A percentile compares a stretch with the other conserved stretches of the same genome.
These are phyloP conservation scores for Thelonectria olida DNA, from an alignment of 2,329 filamentous ascomycete species.

Conservation along the genomic window DNA sequence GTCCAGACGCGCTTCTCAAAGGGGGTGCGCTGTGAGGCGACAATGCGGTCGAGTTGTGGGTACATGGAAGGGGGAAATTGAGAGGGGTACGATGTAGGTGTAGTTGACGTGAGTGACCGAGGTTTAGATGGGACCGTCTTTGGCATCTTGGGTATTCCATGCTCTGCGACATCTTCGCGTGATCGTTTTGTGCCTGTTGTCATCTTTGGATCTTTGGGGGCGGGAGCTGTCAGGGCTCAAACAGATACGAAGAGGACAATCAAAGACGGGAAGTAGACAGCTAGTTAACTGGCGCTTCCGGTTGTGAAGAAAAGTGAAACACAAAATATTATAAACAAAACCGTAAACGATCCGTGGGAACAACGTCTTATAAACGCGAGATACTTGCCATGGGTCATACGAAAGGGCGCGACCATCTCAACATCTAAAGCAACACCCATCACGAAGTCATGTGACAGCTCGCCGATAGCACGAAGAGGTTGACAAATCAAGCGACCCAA, in stretches of 20 bases:
- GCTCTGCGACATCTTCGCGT: constrained; percentile 27
- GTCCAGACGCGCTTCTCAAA: constrained; percentile 75
- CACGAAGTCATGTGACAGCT: constrained; percentile 41
- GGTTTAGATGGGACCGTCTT: constrained; percentile 15
- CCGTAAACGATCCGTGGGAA: background rate
- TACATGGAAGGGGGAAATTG: constrained; percentile 40
- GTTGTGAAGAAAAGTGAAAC: background rate
- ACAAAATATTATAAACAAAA: background rate
- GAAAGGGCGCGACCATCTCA: constrained; percentile 34
- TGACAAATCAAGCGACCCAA: background rate
- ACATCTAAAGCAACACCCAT: constrained; percentile 43
- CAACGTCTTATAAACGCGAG: constrained; percentile 11
- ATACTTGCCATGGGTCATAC: constrained; percentile 20
- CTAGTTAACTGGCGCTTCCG: background rate
- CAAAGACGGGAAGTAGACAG: background rate
- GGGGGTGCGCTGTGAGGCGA: constrained; percentile 54
- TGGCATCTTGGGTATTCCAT: constrained; percentile 21
- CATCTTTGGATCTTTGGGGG: constrained; percentile 19
- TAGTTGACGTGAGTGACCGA: background rate
- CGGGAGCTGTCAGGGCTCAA: background rate
- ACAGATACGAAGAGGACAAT: background rate
- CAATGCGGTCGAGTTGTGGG: constrained; percentile 56
- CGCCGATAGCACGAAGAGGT: background rate
- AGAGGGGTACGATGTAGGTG: constrained; percentile 12
- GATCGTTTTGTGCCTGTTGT: constrained; percentile 26